Percentiles rank a stretch among this genome's conserved stretches.
phyloP scores from a whole-genome alignment of 1,139 yeast species.

The Lodderomyces metapsilosis region DNA sequence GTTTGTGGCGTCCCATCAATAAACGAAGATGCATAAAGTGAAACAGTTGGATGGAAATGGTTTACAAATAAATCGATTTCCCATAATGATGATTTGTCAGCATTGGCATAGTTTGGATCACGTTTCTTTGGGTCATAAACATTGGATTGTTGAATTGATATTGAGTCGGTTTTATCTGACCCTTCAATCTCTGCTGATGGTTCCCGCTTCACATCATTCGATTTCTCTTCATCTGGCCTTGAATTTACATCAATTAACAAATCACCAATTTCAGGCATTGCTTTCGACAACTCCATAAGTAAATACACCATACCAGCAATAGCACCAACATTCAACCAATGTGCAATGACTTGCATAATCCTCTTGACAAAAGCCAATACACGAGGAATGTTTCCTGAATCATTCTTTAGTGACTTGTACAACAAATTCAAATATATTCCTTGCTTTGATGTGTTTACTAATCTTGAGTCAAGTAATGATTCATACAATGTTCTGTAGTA shows the following conservation, averaged over 20 bases:
- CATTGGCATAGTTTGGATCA: constrained; percentile 87
- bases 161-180: constrained; percentile 12
- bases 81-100: constrained; percentile 81
- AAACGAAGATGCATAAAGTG: constrained; percentile 72
- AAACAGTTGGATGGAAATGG: constrained; percentile 92
- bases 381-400: constrained; percentile 55
- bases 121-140: constrained; percentile 85
- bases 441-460: constrained; percentile 82
- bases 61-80: constrained; percentile 69
- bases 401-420: constrained; percentile 79
- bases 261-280: constrained; percentile 41
- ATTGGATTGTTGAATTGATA: constrained; percentile 13
- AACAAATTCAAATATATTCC: constrained; percentile 84
- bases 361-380: constrained; percentile 91
- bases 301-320: constrained; percentile 86
- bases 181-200: constrained; percentile 13
- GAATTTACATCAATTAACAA: constrained; percentile 42
- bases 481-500: constrained; percentile 89
- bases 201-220: constrained; percentile 6
- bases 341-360: constrained; percentile 77
- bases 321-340: constrained; percentile 88
- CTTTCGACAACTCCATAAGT: constrained; percentile 58
- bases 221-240: constrained; percentile 32
- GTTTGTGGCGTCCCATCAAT: constrained; percentile 45
- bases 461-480: constrained; percentile 80